These are phyloP conservation scores for Phytophthora capsici DNA, from an alignment of 352 stramenopile genomes.

Conservation along the genomic window DNA sequence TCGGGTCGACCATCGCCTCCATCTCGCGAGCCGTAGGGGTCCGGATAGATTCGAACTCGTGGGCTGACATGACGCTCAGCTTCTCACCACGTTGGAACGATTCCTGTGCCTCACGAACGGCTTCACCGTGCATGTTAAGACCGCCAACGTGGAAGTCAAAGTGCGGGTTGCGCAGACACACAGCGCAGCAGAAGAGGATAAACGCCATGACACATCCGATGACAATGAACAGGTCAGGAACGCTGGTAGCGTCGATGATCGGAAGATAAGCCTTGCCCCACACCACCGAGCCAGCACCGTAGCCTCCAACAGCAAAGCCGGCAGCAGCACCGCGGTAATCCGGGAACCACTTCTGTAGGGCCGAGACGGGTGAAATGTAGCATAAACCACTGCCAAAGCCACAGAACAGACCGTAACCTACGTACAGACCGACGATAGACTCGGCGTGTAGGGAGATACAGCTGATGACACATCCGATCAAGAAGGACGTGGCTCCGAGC, in stretches of 20 bases:
- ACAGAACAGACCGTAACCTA: conserved; percentile 73
- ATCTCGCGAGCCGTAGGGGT: conserved; percentile 44
- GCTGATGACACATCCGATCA: conserved; percentile 57
- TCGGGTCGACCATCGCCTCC: conserved; percentile 34
- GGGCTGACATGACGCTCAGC: conserved; percentile 45
- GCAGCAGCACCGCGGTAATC: conserved; percentile 74
- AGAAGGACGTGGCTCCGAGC: conserved; percentile 56
- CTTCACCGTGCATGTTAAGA: conserved; percentile 71
- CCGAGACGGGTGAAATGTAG: conserved; percentile 82
- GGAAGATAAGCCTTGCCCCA: conserved; percentile 74
- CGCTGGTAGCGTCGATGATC: conserved; percentile 52
- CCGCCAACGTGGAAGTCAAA: conserved; percentile 52
- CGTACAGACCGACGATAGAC: conserved; percentile 57
- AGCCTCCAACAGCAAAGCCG: conserved; percentile 71
- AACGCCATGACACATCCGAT: conserved; percentile 51
- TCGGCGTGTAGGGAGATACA: conserved; percentile 58
- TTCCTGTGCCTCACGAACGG: conserved; percentile 43
- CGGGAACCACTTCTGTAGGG: conserved; percentile 82
- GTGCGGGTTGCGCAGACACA: conserved; percentile 58
- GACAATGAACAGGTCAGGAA: conserved; percentile 59
- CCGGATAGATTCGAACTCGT: conserved; percentile 55
- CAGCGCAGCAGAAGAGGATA: conserved; percentile 46
- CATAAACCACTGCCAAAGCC: conserved; percentile 72
- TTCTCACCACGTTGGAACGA: conserved; percentile 45
- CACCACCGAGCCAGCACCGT: conserved; percentile 66